Percentiles rank a stretch among this genome's conserved stretches.
Conservation (phyloP, 2,329 filamentous ascomycete species). For the Ophiocordyceps polyrhachis-furcata region DNA sequence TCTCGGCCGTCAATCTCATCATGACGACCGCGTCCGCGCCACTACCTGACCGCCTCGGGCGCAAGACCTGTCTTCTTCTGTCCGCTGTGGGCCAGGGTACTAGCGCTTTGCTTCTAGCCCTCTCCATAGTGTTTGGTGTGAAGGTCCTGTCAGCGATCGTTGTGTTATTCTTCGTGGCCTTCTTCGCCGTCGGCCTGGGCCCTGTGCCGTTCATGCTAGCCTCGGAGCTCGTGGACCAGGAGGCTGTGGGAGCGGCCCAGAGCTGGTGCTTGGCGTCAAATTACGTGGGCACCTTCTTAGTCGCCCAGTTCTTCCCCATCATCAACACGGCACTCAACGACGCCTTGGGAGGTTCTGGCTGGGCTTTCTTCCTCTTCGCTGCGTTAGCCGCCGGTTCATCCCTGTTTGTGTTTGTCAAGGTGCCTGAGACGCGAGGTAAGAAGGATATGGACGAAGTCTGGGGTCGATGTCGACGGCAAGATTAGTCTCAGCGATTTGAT, state of each 20-base stretch:
- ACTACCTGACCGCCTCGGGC: slow-evolving; percentile 69
- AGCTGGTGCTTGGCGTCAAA: slow-evolving; percentile 75
- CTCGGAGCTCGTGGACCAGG: slow-evolving; percentile 74
- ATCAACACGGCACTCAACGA: slow-evolving; percentile 55
- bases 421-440: slow-evolving; percentile 83
- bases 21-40: slow-evolving; percentile 70
- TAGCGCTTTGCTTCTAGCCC: slow-evolving; percentile 56
- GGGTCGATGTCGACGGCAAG: slow-evolving; percentile 43
- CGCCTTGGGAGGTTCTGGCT: slow-evolving; percentile 48
- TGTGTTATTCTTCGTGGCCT: slow-evolving; percentile 70
- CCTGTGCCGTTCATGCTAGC: slow-evolving; percentile 91
- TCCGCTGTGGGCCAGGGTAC: slow-evolving; percentile 73
- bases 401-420: slow-evolving; percentile 50
- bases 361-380: slow-evolving; percentile 86
- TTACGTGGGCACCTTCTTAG: slow-evolving; percentile 77
- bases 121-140: slow-evolving; percentile 57
- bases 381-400: slow-evolving; percentile 50
- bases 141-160: slow-evolving; percentile 64
- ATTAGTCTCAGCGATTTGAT: slow-evolving; percentile 17
- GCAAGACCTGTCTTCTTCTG: slow-evolving; percentile 66
- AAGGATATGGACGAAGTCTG: slow-evolving; percentile 78
- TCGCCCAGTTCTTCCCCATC: slow-evolving; percentile 89
- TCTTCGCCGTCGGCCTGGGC: slow-evolving; percentile 78
- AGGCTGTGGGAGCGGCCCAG: slow-evolving; percentile 82
- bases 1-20: slow-evolving; percentile 71